Evolutionary conservation across 495 filamentous ascomycete genomes (phyloP).

Genomic region (Penicillium egyptiacum): DNA sequence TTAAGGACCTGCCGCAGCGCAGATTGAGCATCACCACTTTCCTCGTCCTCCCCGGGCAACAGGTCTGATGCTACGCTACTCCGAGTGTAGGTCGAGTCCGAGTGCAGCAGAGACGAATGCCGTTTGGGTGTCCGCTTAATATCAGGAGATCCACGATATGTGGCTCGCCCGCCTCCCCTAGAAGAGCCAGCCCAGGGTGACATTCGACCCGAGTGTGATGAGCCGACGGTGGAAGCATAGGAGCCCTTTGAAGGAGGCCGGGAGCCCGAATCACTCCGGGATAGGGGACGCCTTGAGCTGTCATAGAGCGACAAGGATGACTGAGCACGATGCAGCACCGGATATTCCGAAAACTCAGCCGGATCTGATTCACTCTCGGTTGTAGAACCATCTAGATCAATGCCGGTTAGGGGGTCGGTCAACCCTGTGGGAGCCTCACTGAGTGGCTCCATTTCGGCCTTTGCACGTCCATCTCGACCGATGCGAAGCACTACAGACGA

Average conservation of each 20-base stretch:
- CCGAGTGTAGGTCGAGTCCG: conserved; percentile 38
- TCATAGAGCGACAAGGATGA: conserved; percentile 61
- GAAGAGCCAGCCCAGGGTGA: conserved; percentile 45
- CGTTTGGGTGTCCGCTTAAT: conserved; percentile 42
- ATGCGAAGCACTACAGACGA: conserved; percentile 65
- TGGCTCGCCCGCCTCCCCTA: conserved; percentile 32
- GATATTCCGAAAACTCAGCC: conserved; percentile 65
- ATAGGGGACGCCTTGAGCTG: conserved; percentile 46
- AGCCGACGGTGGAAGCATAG: conserved; percentile 46
- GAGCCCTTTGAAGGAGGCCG: conserved; percentile 52
- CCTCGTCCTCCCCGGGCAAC: conserved; percentile 50
- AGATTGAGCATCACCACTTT: conserved; percentile 55
- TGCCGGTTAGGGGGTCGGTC: conserved; percentile 42
- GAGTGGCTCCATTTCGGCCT: conserved; percentile 65
- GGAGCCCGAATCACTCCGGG: conserved; percentile 57
- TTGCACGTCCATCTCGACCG: conserved; percentile 68
- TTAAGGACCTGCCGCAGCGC: conserved; percentile 74
- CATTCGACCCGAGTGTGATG: conserved; percentile 43
- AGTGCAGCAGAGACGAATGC: conserved; percentile 34
- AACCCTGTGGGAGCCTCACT: conserved; percentile 43
- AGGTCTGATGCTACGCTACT: conserved; percentile 54
- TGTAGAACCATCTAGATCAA: conserved; percentile 49
- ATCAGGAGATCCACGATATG: conserved; percentile 34
- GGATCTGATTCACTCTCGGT: conserved; percentile 55
- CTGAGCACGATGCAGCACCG: conserved; percentile 62